Conservation (phyloP, 2,329 filamentous ascomycete species). For the Neofusicoccum cordaticola region DNA sequence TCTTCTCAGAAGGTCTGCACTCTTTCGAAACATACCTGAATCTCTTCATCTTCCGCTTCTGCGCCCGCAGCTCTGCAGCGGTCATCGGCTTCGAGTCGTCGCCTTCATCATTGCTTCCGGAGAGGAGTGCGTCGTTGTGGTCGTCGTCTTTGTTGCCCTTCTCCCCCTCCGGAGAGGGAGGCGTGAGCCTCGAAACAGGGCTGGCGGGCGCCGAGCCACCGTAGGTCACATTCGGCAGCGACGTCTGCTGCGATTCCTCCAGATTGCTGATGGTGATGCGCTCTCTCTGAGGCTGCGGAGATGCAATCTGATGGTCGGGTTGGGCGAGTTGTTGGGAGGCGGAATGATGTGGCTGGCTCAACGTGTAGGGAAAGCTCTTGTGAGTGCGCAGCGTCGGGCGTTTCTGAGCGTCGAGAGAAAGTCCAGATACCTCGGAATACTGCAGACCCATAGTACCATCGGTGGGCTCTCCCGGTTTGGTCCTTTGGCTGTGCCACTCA, state of each 20-base stretch:
- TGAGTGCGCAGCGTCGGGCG: constrained; percentile 42
- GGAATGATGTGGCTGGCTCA: constrained; percentile 37
- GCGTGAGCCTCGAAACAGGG: constrained; percentile 45
- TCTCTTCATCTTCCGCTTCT: constrained; percentile 65
- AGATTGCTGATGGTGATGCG: constrained; percentile 31
- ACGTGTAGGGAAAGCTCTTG: constrained; percentile 44
- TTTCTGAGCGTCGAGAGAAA: constrained; percentile 34
- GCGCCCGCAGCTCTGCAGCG: constrained; percentile 47
- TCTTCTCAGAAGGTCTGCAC: background rate
- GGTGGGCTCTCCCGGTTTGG: constrained; percentile 34
- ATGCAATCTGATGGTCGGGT: constrained; percentile 18
- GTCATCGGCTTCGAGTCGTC: constrained; percentile 41
- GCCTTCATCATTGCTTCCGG: constrained; percentile 26
- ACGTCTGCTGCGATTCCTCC: constrained; percentile 34
- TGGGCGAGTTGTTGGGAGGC: constrained; percentile 25
- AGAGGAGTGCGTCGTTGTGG: constrained; percentile 39
- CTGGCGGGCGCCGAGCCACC: constrained; percentile 46
- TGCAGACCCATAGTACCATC: constrained; percentile 40
- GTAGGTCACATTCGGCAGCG: constrained; percentile 34
- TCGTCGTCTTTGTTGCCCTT: constrained; percentile 40
- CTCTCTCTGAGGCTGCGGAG: constrained; percentile 28
- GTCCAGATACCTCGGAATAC: constrained; percentile 34
- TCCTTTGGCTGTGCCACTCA: constrained; percentile 42
- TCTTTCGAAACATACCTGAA: constrained; percentile 58
- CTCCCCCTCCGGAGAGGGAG: constrained; percentile 41